Evolutionary conservation across 345 rosid species (phyloP).

Genomic region (Nephelium lappaceum): DNA sequence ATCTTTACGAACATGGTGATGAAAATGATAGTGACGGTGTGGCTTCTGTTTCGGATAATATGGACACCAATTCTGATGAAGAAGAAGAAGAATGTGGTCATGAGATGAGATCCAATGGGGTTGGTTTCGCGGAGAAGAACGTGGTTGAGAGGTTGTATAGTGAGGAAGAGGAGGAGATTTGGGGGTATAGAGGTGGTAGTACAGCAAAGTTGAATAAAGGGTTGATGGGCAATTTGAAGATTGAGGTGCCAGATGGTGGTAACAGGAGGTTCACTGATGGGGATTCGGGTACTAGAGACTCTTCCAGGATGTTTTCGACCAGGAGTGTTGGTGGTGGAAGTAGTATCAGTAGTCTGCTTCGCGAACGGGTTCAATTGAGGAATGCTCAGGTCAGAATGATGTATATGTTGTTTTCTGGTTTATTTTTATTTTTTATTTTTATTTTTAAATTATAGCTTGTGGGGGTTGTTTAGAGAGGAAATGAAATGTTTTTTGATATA

Average conservation of each 20-base stretch:
- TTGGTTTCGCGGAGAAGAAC: constrained; percentile 32
- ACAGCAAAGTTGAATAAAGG: constrained; percentile 60
- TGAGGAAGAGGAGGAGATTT: constrained; percentile 47
- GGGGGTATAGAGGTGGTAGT: constrained; percentile 25
- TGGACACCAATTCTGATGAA: constrained; percentile 43
- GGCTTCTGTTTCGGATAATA: constrained; percentile 55
- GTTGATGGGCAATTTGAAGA: constrained; percentile 54
- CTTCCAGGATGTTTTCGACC: constrained; percentile 35
- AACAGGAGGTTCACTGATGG: constrained; percentile 61
- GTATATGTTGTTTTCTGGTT: background rate
- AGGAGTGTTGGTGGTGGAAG: constrained; percentile 34
- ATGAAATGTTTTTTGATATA: background rate
- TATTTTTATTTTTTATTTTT: too few species aligned
- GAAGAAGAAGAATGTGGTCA: constrained; percentile 37
- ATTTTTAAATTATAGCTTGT: background rate
- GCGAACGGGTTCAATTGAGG: constrained; percentile 47
- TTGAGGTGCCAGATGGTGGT: constrained; percentile 55
- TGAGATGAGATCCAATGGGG: background rate
- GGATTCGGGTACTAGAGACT: constrained; percentile 37
- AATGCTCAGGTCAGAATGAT: constrained; percentile 41
- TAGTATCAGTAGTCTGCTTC: constrained; percentile 34
- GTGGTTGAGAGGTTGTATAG: constrained; percentile 26
- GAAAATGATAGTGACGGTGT: constrained; percentile 52
- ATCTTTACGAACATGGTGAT: constrained; percentile 27
- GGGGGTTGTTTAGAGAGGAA: background rate